These are phyloP conservation scores for Chaetothyriales sp. DNA, from an alignment of 2,329 filamentous ascomycete genomes.

Conservation along the genomic window DNA sequence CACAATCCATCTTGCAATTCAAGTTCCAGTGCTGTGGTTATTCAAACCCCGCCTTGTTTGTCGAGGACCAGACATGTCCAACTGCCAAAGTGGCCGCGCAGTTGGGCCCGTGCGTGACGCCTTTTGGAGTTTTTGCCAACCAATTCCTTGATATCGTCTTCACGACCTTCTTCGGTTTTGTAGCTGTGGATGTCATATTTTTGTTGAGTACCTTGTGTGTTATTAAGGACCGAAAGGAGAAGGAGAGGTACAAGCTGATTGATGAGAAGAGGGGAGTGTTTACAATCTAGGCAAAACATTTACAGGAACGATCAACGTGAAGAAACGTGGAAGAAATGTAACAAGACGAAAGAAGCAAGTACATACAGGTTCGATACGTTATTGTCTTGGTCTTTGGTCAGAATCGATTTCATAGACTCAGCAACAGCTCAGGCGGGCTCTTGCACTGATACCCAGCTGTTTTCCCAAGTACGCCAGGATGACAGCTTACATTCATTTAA, in stretches of 20 bases:
- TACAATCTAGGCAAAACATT: background rate
- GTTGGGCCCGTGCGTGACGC: conserved; percentile 53
- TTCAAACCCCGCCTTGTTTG: conserved; percentile 57
- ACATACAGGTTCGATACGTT: too few species aligned
- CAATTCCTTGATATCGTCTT: conserved; percentile 62
- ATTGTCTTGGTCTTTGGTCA: too few species aligned
- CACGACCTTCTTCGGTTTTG: conserved; percentile 66
- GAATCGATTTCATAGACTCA: too few species aligned
- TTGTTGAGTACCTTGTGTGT: conserved; percentile 61
- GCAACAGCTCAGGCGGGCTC: too few species aligned
- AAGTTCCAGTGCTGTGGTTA: conserved; percentile 75
- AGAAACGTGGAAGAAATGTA: too few species aligned
- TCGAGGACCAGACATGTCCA: conserved; percentile 53
- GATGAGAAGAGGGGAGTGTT: conserved; percentile 56
- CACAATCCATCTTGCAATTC: conserved; percentile 58
- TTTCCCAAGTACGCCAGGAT: too few species aligned
- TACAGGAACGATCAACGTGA: too few species aligned
- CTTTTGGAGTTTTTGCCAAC: conserved; percentile 57
- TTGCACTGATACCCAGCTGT: too few species aligned
- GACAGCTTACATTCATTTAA: too few species aligned
- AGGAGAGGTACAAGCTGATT: conserved; percentile 63
- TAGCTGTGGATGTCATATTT: conserved; percentile 53
- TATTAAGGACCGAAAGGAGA: conserved; percentile 67
- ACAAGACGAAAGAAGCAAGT: too few species aligned
- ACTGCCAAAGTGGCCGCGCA: conserved; percentile 58